A percentile compares a stretch with the other conserved stretches of the same genome.
Conservation (phyloP, 2,329 filamentous ascomycete genomes). For the Aspergillus sp. region DNA sequence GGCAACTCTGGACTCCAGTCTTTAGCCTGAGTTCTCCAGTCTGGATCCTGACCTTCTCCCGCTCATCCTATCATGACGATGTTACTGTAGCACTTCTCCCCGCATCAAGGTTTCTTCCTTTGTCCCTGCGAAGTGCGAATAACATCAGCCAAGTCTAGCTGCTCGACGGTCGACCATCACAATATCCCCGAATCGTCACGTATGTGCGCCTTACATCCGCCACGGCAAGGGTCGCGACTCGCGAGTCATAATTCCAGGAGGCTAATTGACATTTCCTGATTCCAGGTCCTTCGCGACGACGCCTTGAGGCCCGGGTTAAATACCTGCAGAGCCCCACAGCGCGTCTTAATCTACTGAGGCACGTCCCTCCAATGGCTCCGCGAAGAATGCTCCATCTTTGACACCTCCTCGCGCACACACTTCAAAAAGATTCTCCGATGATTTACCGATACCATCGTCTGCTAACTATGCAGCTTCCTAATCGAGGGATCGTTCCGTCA, state of each 20-base stretch:
- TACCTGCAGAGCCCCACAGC: background rate
- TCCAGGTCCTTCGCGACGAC: background rate
- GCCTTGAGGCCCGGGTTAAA: background rate
- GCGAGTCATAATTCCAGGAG: background rate
- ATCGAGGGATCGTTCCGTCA: background rate
- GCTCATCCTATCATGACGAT: background rate
- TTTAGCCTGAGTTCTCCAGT: background rate
- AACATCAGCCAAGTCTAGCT: too few species aligned
- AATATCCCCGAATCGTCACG: background rate
- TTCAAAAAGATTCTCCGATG: background rate
- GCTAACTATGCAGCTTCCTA: background rate
- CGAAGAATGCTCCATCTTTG: constrained; percentile 7
- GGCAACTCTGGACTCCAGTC: constrained; percentile 2
- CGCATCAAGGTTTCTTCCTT: background rate
- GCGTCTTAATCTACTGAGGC: background rate
- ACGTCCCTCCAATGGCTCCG: background rate
- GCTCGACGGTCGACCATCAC: background rate
- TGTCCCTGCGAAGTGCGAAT: background rate
- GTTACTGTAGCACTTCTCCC: constrained; percentile 7
- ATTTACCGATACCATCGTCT: background rate
- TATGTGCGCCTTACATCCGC: background rate
- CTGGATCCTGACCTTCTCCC: background rate
- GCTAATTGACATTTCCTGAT: background rate
- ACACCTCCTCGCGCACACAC: background rate
- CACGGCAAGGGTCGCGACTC: background rate